Evolutionary conservation across 352 stramenopile species (phyloP).

Genomic region (Pilasporangium apinafurcum): DNA sequence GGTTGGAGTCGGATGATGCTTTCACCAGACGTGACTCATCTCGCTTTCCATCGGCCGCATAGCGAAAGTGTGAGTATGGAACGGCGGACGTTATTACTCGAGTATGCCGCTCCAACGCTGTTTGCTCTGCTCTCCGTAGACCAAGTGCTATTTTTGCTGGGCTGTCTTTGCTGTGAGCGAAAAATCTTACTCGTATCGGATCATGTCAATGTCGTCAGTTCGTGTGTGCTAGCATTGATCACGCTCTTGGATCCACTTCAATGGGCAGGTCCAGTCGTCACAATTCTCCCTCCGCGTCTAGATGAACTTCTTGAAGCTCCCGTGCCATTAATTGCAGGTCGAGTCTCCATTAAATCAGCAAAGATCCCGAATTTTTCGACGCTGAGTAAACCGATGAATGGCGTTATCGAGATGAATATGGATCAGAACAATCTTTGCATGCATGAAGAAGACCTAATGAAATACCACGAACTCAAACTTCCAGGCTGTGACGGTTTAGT

Average conservation of each 20-base stretch:
- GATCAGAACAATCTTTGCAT: constrained; percentile 71
- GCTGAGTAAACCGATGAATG: constrained; percentile 45
- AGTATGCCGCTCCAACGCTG: constrained; percentile 64
- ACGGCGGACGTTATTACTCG: constrained; percentile 50
- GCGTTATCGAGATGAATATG: constrained; percentile 81
- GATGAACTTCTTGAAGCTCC: constrained; percentile 71
- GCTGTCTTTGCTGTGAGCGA: constrained; percentile 66
- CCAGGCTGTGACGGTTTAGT: constrained; percentile 65
- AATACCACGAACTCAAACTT: constrained; percentile 73
- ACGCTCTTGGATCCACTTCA: constrained; percentile 62
- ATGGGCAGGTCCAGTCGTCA: constrained; percentile 75
- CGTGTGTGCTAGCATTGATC: constrained; percentile 65
- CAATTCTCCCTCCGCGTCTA: constrained; percentile 54
- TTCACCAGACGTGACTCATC: constrained; percentile 38
- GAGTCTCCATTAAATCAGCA: constrained; percentile 47
- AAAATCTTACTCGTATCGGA: constrained; percentile 75
- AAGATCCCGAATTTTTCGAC: constrained; percentile 48
- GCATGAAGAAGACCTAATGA: constrained; percentile 68
- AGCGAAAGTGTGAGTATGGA: constrained; percentile 49
- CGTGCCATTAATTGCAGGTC: constrained; percentile 72
- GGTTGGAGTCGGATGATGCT: constrained; percentile 67
- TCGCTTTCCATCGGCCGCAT: constrained; percentile 76
- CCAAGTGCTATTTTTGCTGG: constrained; percentile 70
- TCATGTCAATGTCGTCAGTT: constrained; percentile 71
- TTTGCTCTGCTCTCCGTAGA: constrained; percentile 73